Percentiles rank a stretch among this genome's conserved stretches.
Conservation (phyloP, 169 alveolate species). For the Perkinsus olseni region DNA sequence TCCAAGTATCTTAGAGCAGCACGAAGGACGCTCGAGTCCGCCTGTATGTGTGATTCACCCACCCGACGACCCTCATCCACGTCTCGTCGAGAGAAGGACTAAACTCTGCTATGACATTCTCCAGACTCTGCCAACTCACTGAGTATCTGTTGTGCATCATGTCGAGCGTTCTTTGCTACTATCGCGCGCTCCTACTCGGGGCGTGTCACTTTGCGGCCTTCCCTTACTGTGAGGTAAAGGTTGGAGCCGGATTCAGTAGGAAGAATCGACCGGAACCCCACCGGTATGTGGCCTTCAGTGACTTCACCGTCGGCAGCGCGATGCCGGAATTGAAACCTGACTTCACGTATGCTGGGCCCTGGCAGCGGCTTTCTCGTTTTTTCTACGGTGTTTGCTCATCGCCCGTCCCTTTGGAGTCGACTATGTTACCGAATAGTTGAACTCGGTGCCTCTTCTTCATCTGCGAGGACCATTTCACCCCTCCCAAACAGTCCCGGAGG, state of each 20-base stretch:
- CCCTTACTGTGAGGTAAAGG: background rate
- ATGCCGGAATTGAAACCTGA: background rate
- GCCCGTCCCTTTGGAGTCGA: background rate
- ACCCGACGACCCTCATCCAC: background rate
- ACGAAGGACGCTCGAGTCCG: too few relatives aligned
- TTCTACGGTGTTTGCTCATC: background rate
- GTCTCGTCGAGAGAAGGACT: background rate
- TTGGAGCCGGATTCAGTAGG: background rate
- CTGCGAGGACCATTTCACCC: background rate
- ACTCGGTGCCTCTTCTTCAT: background rate
- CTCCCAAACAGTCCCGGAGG: background rate
- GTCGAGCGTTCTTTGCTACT: background rate
- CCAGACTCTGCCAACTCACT: background rate
- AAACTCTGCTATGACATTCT: background rate
- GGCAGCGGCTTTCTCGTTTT: background rate
- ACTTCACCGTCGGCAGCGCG: background rate
- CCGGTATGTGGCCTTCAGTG: slow-evolving; percentile 1
- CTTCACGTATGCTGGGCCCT: background rate
- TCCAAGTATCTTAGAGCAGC: background rate
- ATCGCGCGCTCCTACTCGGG: background rate
- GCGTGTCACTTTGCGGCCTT: background rate
- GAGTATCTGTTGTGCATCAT: background rate
- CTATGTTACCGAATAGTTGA: background rate
- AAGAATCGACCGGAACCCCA: background rate
- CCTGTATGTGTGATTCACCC: background rate